These are phyloP conservation scores for Fusarium domesticum DNA, from an alignment of 2,329 filamentous ascomycete genomes.

Conservation along the genomic window DNA sequence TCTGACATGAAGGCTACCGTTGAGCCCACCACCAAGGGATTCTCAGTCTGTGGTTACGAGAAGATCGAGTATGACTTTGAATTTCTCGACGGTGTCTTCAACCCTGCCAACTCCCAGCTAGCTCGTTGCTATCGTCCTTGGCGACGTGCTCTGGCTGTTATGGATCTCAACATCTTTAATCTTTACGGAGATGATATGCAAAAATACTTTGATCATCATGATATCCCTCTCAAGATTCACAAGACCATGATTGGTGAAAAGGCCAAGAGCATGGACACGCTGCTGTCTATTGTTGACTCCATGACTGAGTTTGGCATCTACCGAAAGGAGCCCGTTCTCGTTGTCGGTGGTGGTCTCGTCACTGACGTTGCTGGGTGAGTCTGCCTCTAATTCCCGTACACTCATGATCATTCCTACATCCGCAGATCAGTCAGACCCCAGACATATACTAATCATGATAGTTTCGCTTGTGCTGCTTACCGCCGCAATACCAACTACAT, in stretches of 20 bases:
- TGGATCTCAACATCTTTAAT: conserved; percentile 68
- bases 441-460: too few species aligned
- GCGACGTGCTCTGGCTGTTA: conserved; percentile 64
- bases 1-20: conserved; percentile 68
- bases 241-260: conserved; percentile 74
- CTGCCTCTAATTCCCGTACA: conserved; percentile 26
- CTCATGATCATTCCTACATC: background rate
- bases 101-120: conserved; percentile 57
- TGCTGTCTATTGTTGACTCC: conserved; percentile 66
- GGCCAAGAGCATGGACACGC: conserved; percentile 69
- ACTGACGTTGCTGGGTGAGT: conserved; percentile 71
- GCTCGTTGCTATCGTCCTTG: conserved; percentile 63
- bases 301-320: conserved; percentile 73
- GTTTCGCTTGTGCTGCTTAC: conserved; percentile 69
- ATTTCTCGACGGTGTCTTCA: conserved; percentile 68
- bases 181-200: conserved; percentile 65
- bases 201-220: conserved; percentile 64
- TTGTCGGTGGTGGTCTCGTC: conserved; percentile 67
- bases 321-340: conserved; percentile 64
- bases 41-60: conserved; percentile 70
- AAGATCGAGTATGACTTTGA: conserved; percentile 75
- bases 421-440: too few species aligned
- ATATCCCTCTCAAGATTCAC: conserved; percentile 61
- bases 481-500: conserved; percentile 72
- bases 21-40: conserved; percentile 60